Conservation (phyloP, 768 basidiomycete genomes). For the Royoungia palumana region DNA sequence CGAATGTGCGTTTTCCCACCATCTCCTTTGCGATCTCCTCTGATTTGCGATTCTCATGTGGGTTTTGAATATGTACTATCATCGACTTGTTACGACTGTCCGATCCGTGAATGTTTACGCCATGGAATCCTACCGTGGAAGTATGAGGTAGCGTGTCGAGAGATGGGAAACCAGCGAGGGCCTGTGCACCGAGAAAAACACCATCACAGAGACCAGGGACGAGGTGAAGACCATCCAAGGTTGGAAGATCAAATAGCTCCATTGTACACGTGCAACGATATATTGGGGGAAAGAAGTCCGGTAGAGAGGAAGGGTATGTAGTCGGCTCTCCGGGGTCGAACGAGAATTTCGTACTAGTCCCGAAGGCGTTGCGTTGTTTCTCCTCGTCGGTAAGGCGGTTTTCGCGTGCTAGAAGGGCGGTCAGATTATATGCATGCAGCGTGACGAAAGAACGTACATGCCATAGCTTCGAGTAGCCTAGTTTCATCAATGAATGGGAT, state of each 20-base stretch:
- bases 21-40: conserved; percentile 72
- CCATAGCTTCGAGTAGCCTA: conserved; percentile 80
- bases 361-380: conserved; percentile 66
- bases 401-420: conserved; percentile 56
- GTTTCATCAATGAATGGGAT: conserved; percentile 94
- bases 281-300: conserved; percentile 92
- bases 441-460: conserved; percentile 38
- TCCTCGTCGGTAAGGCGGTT: conserved; percentile 77
- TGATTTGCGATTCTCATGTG: conserved; percentile 60
- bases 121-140: conserved; percentile 74
- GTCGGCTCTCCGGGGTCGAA: conserved; percentile 63
- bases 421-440: not conserved
- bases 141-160: conserved; percentile 83
- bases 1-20: conserved; percentile 74
- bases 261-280: conserved; percentile 74
- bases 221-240: conserved; percentile 77
- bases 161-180: conserved; percentile 95
- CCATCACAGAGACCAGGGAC: conserved; percentile 86
- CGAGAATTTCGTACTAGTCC: conserved; percentile 76
- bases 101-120: conserved; percentile 89
- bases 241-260: conserved; percentile 87
- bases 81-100: conserved; percentile 94
- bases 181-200: conserved; percentile 77
- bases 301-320: conserved; percentile 85
- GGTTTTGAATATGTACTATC: conserved; percentile 80